Conservation (phyloP, 2,329 filamentous ascomycete genomes). For the Penicillium capsulatum region DNA sequence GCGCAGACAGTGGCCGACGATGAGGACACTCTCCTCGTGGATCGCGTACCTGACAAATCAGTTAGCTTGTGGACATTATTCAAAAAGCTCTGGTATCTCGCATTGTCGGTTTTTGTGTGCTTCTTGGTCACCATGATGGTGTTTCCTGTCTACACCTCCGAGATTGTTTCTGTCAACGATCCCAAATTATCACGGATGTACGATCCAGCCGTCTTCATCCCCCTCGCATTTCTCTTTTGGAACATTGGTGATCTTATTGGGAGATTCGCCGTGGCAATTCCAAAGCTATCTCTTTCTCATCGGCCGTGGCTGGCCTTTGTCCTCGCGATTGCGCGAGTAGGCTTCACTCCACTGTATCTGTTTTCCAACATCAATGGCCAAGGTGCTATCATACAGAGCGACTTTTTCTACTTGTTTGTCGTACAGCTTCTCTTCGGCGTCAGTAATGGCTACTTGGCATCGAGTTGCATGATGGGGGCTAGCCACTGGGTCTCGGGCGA, state of each 20-base stretch:
- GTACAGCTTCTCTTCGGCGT: conserved; percentile 81
- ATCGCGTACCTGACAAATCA: conserved; percentile 34
- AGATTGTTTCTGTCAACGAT: conserved; percentile 53
- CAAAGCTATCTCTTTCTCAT: conserved; percentile 55
- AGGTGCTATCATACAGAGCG: conserved; percentile 70
- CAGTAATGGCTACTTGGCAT: conserved; percentile 81
- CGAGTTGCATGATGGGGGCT: conserved; percentile 87
- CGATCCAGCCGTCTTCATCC: conserved; percentile 73
- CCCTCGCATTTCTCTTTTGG: conserved; percentile 87
- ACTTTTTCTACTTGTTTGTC: conserved; percentile 79
- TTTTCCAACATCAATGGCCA: conserved; percentile 81
- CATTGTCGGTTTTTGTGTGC: conserved; percentile 71
- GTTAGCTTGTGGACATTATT: conserved; percentile 65
- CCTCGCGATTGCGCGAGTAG: conserved; percentile 60
- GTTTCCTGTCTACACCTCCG: conserved; percentile 84
- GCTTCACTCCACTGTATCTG: conserved; percentile 78
- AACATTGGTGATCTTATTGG: conserved; percentile 82
- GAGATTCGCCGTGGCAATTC: conserved; percentile 61
- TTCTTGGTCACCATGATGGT: conserved; percentile 92
- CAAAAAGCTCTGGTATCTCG: conserved; percentile 72
- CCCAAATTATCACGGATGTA: conserved; percentile 53
- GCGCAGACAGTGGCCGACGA: conserved; percentile 12
- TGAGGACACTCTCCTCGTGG: conserved; percentile 11
- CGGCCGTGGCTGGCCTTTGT: conserved; percentile 65
- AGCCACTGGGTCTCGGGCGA: conserved; percentile 73